Percentiles rank a stretch among this genome's conserved stretches.
These are phyloP conservation scores for Kuraishia borneana DNA, from an alignment of 805 yeast genomes.

Conservation along the genomic window DNA sequence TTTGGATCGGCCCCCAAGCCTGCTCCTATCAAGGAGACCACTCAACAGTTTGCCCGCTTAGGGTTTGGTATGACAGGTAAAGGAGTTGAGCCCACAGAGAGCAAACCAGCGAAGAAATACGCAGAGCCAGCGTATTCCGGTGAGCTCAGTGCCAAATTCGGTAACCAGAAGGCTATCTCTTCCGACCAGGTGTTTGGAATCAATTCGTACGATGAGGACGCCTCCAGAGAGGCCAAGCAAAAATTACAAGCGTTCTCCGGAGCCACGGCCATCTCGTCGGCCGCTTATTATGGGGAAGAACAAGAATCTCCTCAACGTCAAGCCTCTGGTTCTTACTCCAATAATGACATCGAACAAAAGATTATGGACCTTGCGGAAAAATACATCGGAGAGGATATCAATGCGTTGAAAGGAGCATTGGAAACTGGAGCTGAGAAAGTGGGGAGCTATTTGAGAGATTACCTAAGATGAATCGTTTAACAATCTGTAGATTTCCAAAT, in stretches of 20 bases:
- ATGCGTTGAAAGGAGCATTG: slow-evolving; percentile 78
- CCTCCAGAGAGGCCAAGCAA: slow-evolving; percentile 69
- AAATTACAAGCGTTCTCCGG: slow-evolving; percentile 76
- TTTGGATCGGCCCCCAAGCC: slow-evolving; percentile 6
- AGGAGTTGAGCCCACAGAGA: slow-evolving; percentile 12
- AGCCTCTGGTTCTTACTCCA: slow-evolving; percentile 16
- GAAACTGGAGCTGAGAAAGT: slow-evolving; percentile 91
- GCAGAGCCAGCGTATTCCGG: slow-evolving; percentile 57
- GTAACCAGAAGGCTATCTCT: slow-evolving; percentile 86
- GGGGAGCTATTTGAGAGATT: slow-evolving; percentile 79
- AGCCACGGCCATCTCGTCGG: slow-evolving; percentile 85
- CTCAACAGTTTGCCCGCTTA: slow-evolving; percentile 67
- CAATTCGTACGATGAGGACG: slow-evolving; percentile 67
- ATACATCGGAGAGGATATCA: slow-evolving; percentile 76
- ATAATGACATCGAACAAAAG: slow-evolving; percentile 39
- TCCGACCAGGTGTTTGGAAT: slow-evolving; percentile 93
- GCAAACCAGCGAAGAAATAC: neutral
- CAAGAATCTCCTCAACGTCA: slow-evolving; percentile 30
- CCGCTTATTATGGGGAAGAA: slow-evolving; percentile 85
- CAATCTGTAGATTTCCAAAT: no score
- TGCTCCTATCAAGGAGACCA: slow-evolving; percentile 33
- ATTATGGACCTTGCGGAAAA: slow-evolving; percentile 53
- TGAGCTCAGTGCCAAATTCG: slow-evolving; percentile 66
- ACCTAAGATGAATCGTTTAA: no score
- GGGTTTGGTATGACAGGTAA: slow-evolving; percentile 86